These are phyloP conservation scores for Chloropicon primus DNA, from an alignment of 139 green algal species.

Conservation along the genomic window DNA sequence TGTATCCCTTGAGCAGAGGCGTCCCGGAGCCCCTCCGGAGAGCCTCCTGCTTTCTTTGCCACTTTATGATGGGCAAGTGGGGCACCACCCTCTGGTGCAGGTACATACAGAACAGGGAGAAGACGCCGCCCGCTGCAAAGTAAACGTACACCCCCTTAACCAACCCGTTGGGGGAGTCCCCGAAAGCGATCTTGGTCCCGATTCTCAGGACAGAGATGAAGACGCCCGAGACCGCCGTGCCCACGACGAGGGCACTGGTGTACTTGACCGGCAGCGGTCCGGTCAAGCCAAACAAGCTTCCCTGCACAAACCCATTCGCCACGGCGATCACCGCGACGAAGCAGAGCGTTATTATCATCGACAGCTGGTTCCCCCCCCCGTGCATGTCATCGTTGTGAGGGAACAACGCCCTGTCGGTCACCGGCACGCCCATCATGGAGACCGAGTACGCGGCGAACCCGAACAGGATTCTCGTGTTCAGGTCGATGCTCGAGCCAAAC, in stretches of 20 bases:
- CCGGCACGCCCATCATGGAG: constrained; percentile 31
- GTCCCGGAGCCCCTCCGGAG: too few species aligned
- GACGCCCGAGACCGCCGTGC: constrained; percentile 52
- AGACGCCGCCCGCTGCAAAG: constrained; percentile 30
- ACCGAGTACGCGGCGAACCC: constrained; percentile 38
- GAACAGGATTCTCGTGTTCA: neutral
- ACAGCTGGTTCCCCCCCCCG: neutral
- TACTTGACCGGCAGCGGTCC: constrained; percentile 31
- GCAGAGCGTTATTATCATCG: constrained; percentile 27
- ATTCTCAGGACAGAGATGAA: constrained; percentile 50
- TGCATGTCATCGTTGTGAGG: neutral
- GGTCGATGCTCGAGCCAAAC: neutral
- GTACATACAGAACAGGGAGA: constrained; percentile 8
- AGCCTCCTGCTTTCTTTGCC: neutral
- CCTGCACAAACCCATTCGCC: constrained; percentile 49
- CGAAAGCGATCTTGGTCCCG: constrained; percentile 45
- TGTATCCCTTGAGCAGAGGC: too few species aligned
- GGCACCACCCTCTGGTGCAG: neutral
- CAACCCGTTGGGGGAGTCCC: constrained; percentile 26
- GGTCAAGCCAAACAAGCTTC: constrained; percentile 50
- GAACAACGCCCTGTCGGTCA: constrained; percentile 13
- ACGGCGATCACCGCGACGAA: constrained; percentile 33
- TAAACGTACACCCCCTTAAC: constrained; percentile 31
- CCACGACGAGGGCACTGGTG: constrained; percentile 53
- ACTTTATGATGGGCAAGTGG: neutral